Conservation (phyloP, 208 protist species). For the Trypanosoma platydactyli region DNA sequence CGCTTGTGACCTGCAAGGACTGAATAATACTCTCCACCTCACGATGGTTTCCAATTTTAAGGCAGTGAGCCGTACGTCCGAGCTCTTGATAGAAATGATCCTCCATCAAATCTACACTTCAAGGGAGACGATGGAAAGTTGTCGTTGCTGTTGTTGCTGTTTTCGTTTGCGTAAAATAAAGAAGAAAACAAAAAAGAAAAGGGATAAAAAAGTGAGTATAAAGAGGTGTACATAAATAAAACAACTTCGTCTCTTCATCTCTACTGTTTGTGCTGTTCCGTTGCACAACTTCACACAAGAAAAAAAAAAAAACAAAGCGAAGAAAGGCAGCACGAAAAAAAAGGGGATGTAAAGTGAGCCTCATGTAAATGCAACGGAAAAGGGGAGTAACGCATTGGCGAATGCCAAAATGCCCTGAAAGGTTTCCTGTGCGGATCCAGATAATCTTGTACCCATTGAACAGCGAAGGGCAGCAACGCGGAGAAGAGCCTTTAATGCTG, state of each 20-base stretch:
- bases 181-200: slow-evolving; percentile 18
- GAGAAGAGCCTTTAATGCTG: slow-evolving; percentile 53
- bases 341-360: background rate
- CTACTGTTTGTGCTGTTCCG: too few species aligned
- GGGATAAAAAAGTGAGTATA: slow-evolving; percentile 12
- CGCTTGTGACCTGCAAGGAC: slow-evolving; percentile 35
- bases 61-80: slow-evolving; percentile 41
- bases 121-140: slow-evolving; percentile 6
- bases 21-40: slow-evolving; percentile 47
- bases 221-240: slow-evolving; percentile 4
- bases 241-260: background rate
- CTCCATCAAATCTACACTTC: slow-evolving; percentile 34
- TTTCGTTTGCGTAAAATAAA: slow-evolving; percentile 30
- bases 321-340: slow-evolving; percentile 4
- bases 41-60: slow-evolving; percentile 60
- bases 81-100: slow-evolving; percentile 26
- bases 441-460: background rate
- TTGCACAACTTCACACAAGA: too few species aligned
- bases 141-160: too few species aligned
- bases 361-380: slow-evolving; percentile 25
- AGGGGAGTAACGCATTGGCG: slow-evolving; percentile 23
- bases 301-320: slow-evolving; percentile 18
- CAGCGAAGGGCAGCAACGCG: slow-evolving; percentile 31
- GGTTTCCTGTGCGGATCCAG: background rate
- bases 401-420: slow-evolving; percentile 24